phyloP scores from a whole-genome alignment of 1,284 basidiomycete genomes.

The Fomitopsis schrenkii region DNA sequence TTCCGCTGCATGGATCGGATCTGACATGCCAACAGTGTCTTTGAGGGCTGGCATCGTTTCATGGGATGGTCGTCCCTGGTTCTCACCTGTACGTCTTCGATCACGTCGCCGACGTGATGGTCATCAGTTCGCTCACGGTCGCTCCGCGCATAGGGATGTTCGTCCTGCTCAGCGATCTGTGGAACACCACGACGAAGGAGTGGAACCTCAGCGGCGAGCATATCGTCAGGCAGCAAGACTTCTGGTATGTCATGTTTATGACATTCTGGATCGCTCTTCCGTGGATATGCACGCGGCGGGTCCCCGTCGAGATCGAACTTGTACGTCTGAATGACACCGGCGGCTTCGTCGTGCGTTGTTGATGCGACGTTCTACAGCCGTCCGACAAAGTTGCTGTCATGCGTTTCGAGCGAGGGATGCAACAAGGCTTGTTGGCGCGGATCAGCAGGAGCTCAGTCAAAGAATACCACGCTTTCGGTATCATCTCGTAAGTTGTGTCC shows the following conservation, averaged over 20 bases:
- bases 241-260: constrained; percentile 74
- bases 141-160: constrained; percentile 46
- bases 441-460: constrained; percentile 51
- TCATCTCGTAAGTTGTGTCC: constrained; percentile 41
- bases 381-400: constrained; percentile 57
- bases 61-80: constrained; percentile 66
- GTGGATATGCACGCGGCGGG: constrained; percentile 72
- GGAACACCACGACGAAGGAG: constrained; percentile 43
- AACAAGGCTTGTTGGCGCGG: constrained; percentile 55
- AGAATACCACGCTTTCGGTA: constrained; percentile 64
- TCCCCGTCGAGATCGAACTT: constrained; percentile 72
- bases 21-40: constrained; percentile 40
- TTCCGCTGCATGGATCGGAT: neutral
- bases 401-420: constrained; percentile 61
- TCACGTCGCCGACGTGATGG: neutral
- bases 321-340: constrained; percentile 34
- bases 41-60: constrained; percentile 74
- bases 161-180: constrained; percentile 62
- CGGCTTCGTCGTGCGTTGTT: neutral
- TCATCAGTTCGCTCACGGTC: neutral
- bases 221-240: constrained; percentile 63
- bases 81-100: constrained; percentile 44
- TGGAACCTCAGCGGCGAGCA: constrained; percentile 54
- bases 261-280: constrained; percentile 70
- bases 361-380: constrained; percentile 33